Evolutionary conservation across 176 grass and related monocot genomes (phyloP), one percentile per base, ranked within the genome.

Genomic region (Phoenix roebelenii): DNA sequence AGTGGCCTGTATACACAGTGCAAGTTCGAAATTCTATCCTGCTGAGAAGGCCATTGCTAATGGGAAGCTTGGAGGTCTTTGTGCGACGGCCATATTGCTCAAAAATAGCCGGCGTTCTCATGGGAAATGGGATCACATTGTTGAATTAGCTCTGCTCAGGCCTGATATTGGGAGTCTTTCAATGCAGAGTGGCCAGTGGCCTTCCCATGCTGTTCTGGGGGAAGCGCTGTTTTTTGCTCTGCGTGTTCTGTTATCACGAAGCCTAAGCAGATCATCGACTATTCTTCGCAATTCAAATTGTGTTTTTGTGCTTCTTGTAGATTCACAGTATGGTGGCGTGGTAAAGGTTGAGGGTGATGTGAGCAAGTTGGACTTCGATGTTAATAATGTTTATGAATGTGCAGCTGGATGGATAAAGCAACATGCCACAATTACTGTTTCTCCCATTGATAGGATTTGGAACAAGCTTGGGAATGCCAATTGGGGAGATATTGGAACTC

Each of bases 381-480:
- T 78, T 22, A 85, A 66, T 64, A 85, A 88, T 79, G 93, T 85
- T 24, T 97, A 97, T 70, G 79, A 76, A 60, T 88, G 63, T 76
- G 93, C 93, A 77, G 93, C 88, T 25, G 67, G 85, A 49, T 98
- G 93, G 93, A 81, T 98, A 65, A 84, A 81, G 74, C 68, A 72
- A 1, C 81, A 98, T 73, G 76, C 84, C 6, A 85, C 64, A 78
- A 91, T 92, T 55, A 80, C 70, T 16, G 79, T 98, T 76, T 98
- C 87, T 59, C 75, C 93, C 1, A 61, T 89, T 59, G 93, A 98
- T 63, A 78, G 67, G 22, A 73, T 98, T 12, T 98, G 93, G 93
- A 98, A 98, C 77, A 98, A 98, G 63, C 84, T 98, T 52, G 93
- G 87, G 60, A 98, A 98, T 81, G 87, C 93, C 74, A 98, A 98